Conservation (phyloP, 202 grass and related monocot genomes). For the Carex arenaria region DNA sequence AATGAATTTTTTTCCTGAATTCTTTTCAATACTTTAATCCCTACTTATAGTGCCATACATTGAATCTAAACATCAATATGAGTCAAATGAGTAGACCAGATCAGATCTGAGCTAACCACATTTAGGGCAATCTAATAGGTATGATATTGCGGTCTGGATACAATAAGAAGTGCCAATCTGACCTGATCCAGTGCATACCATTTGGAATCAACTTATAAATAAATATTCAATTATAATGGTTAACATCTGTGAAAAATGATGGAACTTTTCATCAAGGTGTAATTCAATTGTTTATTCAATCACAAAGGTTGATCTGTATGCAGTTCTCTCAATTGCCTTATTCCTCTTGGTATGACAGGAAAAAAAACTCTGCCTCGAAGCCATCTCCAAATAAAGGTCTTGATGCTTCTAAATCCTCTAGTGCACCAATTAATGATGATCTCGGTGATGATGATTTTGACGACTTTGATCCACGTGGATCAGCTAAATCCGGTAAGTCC, state of each 20-base stretch:
- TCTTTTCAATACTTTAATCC: not conserved
- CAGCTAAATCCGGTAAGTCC: conserved; percentile 57
- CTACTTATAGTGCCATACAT: not conserved
- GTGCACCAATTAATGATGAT: conserved; percentile 31
- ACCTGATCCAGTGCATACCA: not conserved
- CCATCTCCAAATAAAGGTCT: conserved; percentile 27
- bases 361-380: not conserved
- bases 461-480: conserved; percentile 92
- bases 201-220: not conserved
- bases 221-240: not conserved
- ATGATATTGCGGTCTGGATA: not conserved
- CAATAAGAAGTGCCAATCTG: not conserved
- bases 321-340: not conserved
- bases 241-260: not conserved
- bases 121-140: not conserved
- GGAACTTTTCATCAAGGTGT: not conserved
- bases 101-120: not conserved
- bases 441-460: conserved; percentile 66
- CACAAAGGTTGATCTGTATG: not conserved
- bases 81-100: not conserved
- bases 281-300: not conserved
- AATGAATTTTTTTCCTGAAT: not conserved
- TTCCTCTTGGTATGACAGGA: conserved; percentile 1
- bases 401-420: conserved; percentile 40
- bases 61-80: not conserved